Percentiles rank a stretch among this genome's conserved stretches.
Evolutionary conservation across 2,329 filamentous ascomycete genomes (phyloP).

Genomic region (Neobulgaria alba): DNA sequence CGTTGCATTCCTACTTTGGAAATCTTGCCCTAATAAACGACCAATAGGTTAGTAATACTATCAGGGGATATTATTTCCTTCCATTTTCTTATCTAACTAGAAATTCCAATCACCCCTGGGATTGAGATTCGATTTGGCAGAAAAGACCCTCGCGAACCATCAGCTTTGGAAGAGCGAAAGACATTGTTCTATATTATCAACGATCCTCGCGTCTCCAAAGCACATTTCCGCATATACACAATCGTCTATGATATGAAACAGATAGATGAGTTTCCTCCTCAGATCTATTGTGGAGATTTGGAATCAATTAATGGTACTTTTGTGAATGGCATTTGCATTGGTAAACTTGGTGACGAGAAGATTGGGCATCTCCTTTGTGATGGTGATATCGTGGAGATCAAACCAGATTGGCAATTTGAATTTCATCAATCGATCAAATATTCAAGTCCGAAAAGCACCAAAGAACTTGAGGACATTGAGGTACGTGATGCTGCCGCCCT

Average conservation of each 20-base stretch:
- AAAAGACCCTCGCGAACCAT: slow-evolving; percentile 11
- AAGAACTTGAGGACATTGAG: slow-evolving; percentile 30
- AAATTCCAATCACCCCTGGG: slow-evolving; percentile 11
- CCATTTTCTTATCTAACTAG: slow-evolving; percentile 4
- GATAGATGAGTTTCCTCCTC: slow-evolving; percentile 20
- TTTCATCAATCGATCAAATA: slow-evolving; percentile 28
- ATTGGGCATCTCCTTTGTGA: slow-evolving; percentile 40
- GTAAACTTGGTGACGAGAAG: slow-evolving; percentile 29
- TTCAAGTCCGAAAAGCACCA: slow-evolving; percentile 9
- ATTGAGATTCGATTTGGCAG: slow-evolving; percentile 25
- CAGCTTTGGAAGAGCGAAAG: neutral
- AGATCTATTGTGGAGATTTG: slow-evolving; percentile 49
- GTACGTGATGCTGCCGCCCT: no score
- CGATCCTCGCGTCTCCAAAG: slow-evolving; percentile 37
- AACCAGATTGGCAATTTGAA: slow-evolving; percentile 31
- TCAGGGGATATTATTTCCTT: no score
- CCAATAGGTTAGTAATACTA: no score
- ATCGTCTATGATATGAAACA: slow-evolving; percentile 38
- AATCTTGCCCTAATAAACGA: no score
- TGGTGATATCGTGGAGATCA: slow-evolving; percentile 40
- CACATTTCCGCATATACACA: slow-evolving; percentile 48
- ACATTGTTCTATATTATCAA: slow-evolving; percentile 34
- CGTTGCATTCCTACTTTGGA: no score
- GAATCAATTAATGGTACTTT: slow-evolving; percentile 46
- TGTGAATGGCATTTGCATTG: slow-evolving; percentile 40